A percentile compares a stretch with the other conserved stretches of the same genome.
Evolutionary conservation across 176 grass and related monocot species (phyloP).

Genomic region (Poa annua): DNA sequence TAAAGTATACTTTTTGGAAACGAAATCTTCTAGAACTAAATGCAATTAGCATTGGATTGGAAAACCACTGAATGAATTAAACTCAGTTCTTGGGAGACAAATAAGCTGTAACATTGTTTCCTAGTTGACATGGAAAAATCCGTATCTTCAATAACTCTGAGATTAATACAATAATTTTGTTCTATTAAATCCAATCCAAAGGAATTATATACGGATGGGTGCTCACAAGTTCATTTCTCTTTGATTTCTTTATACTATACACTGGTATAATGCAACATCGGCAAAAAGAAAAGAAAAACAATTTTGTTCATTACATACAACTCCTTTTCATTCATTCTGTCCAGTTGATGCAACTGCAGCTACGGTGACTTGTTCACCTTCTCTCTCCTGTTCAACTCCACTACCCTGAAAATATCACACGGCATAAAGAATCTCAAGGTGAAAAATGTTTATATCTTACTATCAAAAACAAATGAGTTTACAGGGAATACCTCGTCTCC

Average conservation of each 20-base stretch:
- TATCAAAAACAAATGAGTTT: neutral
- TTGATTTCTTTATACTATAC: neutral
- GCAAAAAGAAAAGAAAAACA: neutral
- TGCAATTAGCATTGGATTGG: neutral
- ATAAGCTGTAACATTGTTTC: neutral
- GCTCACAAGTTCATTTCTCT: neutral
- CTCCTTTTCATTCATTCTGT: slow-evolving; percentile 30
- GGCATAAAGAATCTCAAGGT: neutral
- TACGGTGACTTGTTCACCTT: neutral
- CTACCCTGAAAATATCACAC: slow-evolving; percentile 30
- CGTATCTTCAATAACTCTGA: neutral
- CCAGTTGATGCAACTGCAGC: slow-evolving; percentile 1
- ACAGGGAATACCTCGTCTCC: slow-evolving; percentile 43
- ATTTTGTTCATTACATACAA: neutral
- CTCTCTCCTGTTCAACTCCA: slow-evolving; percentile 11
- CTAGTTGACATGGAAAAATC: neutral
- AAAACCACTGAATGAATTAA: neutral
- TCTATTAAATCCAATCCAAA: neutral
- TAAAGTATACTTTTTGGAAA: neutral
- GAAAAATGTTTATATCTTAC: neutral
- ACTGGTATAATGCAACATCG: neutral
- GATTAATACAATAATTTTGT: neutral
- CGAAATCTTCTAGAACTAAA: neutral
- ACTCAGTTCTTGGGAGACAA: neutral
- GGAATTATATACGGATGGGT: neutral